A percentile compares a stretch with the other conserved stretches of the same genome.
Evolutionary conservation across 1,284 basidiomycete genomes (phyloP).

Genomic region (Cystobasidium slooffiae): DNA sequence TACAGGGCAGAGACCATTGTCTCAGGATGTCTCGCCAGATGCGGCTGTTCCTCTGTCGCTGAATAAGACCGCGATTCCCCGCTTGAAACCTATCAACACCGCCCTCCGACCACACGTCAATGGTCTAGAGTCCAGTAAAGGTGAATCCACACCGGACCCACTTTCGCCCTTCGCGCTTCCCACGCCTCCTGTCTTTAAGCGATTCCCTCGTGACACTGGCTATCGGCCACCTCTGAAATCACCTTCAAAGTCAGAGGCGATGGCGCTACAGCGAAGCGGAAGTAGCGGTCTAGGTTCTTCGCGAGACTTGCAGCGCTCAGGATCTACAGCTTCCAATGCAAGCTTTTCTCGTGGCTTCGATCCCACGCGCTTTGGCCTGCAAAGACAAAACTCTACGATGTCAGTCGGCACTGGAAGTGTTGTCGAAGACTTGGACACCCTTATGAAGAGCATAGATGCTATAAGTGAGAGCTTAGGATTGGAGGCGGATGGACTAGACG

Average conservation of each 20-base stretch:
- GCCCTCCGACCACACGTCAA: neutral
- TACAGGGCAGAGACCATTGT: neutral
- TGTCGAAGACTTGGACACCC: constrained; percentile 33
- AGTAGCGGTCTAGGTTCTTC: neutral
- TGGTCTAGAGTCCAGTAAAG: neutral
- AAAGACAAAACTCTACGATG: constrained; percentile 34
- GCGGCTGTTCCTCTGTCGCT: constrained; percentile 17
- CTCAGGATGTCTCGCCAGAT: neutral
- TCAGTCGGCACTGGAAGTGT: constrained; percentile 36
- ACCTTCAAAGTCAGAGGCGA: constrained; percentile 6
- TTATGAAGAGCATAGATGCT: constrained; percentile 39
- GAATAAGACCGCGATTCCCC: neutral
- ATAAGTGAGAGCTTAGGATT: constrained; percentile 38
- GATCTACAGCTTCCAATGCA: constrained; percentile 18
- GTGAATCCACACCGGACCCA: neutral
- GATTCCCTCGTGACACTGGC: constrained; percentile 30
- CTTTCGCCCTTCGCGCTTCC: constrained; percentile 31
- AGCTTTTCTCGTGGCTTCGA: constrained; percentile 28
- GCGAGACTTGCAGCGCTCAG: constrained; percentile 13
- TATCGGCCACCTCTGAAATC: constrained; percentile 31
- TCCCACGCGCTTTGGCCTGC: constrained; percentile 2
- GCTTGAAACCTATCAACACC: neutral
- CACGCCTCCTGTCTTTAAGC: constrained; percentile 36
- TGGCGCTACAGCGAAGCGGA: constrained; percentile 4
- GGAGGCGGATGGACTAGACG: constrained; percentile 22